Conservation (phyloP, 2,329 filamentous ascomycete species). For the Neonectria hederae region DNA sequence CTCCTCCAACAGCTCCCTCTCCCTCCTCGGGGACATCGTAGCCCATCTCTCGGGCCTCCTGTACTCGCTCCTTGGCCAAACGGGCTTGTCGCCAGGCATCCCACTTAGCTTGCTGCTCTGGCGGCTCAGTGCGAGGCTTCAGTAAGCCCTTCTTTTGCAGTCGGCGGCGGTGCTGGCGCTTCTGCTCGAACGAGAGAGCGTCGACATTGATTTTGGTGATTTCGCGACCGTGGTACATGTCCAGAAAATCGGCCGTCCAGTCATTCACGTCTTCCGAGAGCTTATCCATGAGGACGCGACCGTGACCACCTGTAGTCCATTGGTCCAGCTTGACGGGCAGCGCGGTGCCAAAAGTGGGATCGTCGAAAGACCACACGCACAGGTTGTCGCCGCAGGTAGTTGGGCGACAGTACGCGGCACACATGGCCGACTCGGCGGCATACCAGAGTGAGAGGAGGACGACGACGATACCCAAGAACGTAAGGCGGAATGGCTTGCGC, state of each 20-base stretch:
- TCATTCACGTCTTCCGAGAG: constrained; percentile 58
- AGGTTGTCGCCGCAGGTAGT: constrained; percentile 56
- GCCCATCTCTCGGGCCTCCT: constrained; percentile 52
- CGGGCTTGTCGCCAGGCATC: constrained; percentile 56
- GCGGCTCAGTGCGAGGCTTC: constrained; percentile 47
- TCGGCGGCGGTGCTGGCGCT: constrained; percentile 60
- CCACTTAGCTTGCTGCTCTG: constrained; percentile 55
- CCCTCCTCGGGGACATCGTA: constrained; percentile 48
- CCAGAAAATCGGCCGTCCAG: constrained; percentile 57
- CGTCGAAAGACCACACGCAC: constrained; percentile 66
- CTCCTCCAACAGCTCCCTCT: constrained; percentile 43
- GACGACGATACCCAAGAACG: constrained; percentile 57
- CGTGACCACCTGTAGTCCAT: constrained; percentile 64
- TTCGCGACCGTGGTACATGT: constrained; percentile 56
- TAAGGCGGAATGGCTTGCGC: constrained; percentile 58
- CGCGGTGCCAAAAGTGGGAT: constrained; percentile 68
- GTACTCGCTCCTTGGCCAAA: constrained; percentile 52
- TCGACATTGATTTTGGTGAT: constrained; percentile 55
- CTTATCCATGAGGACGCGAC: constrained; percentile 51
- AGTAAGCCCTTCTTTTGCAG: constrained; percentile 58
- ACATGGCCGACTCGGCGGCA: constrained; percentile 62
- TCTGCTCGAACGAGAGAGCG: constrained; percentile 57
- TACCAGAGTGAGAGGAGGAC: constrained; percentile 62
- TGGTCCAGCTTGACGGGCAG: constrained; percentile 71
- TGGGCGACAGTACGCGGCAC: constrained; percentile 63